A percentile compares a stretch with the other conserved stretches of the same genome.
Conservation (phyloP, 2,329 filamentous ascomycete genomes). For the Metarhizium humberi region DNA sequence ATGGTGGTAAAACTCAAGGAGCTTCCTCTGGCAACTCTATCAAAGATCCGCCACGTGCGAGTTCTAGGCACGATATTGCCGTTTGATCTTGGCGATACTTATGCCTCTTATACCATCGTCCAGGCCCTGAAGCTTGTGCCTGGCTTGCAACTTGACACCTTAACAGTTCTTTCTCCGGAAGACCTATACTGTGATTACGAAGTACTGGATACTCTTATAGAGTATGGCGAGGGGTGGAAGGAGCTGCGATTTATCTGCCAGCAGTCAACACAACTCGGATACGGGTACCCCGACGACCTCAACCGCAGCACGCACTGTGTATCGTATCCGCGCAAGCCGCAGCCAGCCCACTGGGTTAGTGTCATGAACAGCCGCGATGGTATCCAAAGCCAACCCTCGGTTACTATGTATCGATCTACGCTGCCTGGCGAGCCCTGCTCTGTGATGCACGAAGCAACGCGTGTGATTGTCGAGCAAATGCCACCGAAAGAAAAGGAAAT, state of each 20-base stretch:
- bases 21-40: not conserved
- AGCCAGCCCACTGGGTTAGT: conserved; percentile 5
- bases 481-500: no score
- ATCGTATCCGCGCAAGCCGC: conserved; percentile 3
- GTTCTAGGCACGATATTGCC: not conserved
- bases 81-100: no score
- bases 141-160: conserved; percentile 6
- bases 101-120: not conserved
- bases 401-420: conserved; percentile 6
- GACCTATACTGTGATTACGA: not conserved
- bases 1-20: conserved; percentile 7
- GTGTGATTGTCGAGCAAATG: no score
- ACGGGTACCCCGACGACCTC: no score
- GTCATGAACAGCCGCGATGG: conserved; percentile 4
- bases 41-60: conserved; percentile 4
- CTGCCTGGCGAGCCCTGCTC: not conserved
- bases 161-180: not conserved
- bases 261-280: not conserved
- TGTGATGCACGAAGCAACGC: not conserved
- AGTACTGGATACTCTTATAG: conserved; percentile 3
- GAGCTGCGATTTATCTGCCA: conserved; percentile 7
- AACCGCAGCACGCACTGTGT: no score
- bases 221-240: conserved; percentile 6
- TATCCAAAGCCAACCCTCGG: not conserved
- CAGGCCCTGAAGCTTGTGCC: conserved; percentile 3